Percentiles rank a stretch among this genome's conserved stretches.
phyloP scores from a whole-genome alignment of 441 rosid species.

The Viola pubescens region DNA sequence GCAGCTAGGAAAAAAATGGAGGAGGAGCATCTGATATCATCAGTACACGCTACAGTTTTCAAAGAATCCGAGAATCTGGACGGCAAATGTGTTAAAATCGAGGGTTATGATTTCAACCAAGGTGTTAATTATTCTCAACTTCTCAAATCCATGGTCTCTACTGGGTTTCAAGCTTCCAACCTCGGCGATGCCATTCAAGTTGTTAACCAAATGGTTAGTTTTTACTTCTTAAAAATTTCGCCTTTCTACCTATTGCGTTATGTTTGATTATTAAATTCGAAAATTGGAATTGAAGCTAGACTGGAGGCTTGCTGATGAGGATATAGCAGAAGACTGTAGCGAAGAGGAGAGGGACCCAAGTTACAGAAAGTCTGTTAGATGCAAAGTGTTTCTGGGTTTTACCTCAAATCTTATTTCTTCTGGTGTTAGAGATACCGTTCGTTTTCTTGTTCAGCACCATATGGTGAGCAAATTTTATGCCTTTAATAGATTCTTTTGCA shows the following conservation, averaged over 20 bases:
- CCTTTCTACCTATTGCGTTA: neutral
- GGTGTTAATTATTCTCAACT: conserved; percentile 63
- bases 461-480: conserved; percentile 45
- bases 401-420: conserved; percentile 92
- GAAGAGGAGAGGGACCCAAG: conserved; percentile 57
- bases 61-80: conserved; percentile 71
- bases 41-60: conserved; percentile 71
- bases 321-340: conserved; percentile 41
- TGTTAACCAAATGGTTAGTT: conserved; percentile 75
- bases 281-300: conserved; percentile 52
- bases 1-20: neutral
- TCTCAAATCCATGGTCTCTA: conserved; percentile 48
- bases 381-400: conserved; percentile 87
- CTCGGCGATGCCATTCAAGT: conserved; percentile 68
- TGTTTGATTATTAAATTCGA: neutral
- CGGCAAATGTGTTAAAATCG: conserved; percentile 49
- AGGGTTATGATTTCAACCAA: conserved; percentile 83
- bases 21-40: conserved; percentile 34
- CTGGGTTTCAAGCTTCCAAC: conserved; percentile 92
- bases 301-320: conserved; percentile 80
- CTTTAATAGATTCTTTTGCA: neutral
- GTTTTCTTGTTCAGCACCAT: conserved; percentile 79
- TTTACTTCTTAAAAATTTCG: neutral
- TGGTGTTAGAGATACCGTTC: conserved; percentile 72
- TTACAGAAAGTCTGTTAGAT: conserved; percentile 57